These are phyloP conservation scores for Zalaria sp. DNA, from an alignment of 2,329 filamentous ascomycete genomes.

Conservation along the genomic window DNA sequence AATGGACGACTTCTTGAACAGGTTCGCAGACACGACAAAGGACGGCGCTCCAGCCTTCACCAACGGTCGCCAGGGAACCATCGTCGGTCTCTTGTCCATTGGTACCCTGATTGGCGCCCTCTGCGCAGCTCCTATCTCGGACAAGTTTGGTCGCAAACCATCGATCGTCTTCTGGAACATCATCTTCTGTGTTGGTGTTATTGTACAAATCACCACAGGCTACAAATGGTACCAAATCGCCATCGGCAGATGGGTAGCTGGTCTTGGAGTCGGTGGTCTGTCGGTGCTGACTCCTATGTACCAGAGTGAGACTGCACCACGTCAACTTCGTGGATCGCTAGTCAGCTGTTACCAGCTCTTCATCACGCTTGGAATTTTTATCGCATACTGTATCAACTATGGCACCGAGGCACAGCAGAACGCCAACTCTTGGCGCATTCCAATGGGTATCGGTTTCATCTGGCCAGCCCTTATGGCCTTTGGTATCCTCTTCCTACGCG, in stretches of 20 bases:
- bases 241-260: slow-evolving; percentile 50
- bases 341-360: slow-evolving; percentile 54
- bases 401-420: slow-evolving; percentile 38
- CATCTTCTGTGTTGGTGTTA: slow-evolving; percentile 49
- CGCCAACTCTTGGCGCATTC: slow-evolving; percentile 48
- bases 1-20: slow-evolving; percentile 41
- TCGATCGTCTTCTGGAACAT: slow-evolving; percentile 50
- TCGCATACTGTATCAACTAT: slow-evolving; percentile 40
- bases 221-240: slow-evolving; percentile 50
- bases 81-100: slow-evolving; percentile 45
- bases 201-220: slow-evolving; percentile 49
- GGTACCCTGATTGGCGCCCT: slow-evolving; percentile 47
- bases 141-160: slow-evolving; percentile 45
- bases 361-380: slow-evolving; percentile 53
- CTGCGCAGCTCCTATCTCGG: slow-evolving; percentile 45
- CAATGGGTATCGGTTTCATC: slow-evolving; percentile 45
- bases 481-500: slow-evolving; percentile 41
- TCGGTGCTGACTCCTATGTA: slow-evolving; percentile 56
- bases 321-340: slow-evolving; percentile 49
- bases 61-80: slow-evolving; percentile 46
- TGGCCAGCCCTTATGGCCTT: slow-evolving; percentile 40
- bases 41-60: slow-evolving; percentile 35
- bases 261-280: slow-evolving; percentile 49
- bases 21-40: slow-evolving; percentile 35
- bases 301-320: slow-evolving; percentile 50